Evolutionary conservation across 2,329 filamentous ascomycete genomes (phyloP).

Genomic region (Truncatella angustata): DNA sequence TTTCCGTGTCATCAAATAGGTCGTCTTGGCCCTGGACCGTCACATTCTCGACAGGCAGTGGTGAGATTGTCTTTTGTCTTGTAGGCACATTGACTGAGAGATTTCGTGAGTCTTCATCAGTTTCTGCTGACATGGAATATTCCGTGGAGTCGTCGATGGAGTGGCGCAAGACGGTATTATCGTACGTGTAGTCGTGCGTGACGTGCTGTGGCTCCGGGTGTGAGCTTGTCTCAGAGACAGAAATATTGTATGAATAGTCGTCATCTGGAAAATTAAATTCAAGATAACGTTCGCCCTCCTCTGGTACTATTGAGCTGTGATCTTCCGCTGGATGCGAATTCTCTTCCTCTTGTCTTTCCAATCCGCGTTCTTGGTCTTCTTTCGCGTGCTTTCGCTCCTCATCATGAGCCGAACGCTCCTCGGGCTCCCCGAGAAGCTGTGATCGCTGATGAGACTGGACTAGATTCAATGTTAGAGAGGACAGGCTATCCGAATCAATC

Average conservation of each 20-base stretch:
- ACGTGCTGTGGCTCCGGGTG: too few relatives aligned
- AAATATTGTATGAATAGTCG: too few relatives aligned
- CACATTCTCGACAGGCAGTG: constrained; percentile 23
- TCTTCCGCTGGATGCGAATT: constrained; percentile 14
- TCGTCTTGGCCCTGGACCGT: constrained; percentile 33
- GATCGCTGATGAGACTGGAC: background rate
- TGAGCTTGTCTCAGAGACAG: too few relatives aligned
- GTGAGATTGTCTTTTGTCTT: constrained; percentile 6
- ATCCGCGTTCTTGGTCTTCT: constrained; percentile 9
- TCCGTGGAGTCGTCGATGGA: too few relatives aligned
- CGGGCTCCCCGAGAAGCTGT: constrained; percentile 9
- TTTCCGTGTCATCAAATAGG: constrained; percentile 28
- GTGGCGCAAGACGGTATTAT: too few relatives aligned
- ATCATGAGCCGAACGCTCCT: constrained; percentile 16
- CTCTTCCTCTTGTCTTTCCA: constrained; percentile 15
- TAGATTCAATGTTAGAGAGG: background rate
- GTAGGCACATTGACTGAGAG: background rate
- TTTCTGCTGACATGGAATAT: too few relatives aligned
- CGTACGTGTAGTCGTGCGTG: too few relatives aligned
- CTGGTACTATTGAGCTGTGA: background rate
- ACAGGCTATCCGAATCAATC: background rate
- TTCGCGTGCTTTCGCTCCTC: background rate
- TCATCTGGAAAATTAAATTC: background rate
- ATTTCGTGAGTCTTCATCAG: background rate
- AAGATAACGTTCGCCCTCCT: background rate